Base-by-base conservation (phyloP, 2,329 filamentous ascomycete genomes). In the Chaetomiaceae sp. region DNA sequence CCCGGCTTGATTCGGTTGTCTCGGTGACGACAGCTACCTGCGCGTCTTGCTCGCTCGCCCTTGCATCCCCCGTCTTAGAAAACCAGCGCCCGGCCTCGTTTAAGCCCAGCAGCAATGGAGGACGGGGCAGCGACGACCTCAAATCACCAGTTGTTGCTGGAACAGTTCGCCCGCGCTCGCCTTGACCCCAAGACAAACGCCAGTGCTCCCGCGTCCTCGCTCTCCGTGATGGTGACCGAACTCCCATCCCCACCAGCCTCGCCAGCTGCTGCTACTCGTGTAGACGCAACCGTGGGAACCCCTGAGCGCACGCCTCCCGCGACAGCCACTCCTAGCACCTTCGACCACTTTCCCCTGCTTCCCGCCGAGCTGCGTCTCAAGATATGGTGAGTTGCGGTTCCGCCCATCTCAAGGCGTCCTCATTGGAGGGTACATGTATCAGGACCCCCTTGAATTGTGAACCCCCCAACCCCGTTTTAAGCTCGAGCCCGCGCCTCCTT, bases 281-380 rank as follows among this genome's bases (percentile, higher is more conserved):
- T 31, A 2, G 37, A 14, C 5, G 17, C 10, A 13, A 10, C 19
- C 23, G 44, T 41, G 45, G 8, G 17, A 33, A n/a, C 5, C 7
- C n/a, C 34, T 7, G 41, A 42, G 14, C 49, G 43, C 8, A 14
- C 4, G 7, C 5, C 17, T 10, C 31, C 21, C 16, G 12, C 41
- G 13, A 17, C 19, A 31, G 4, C 27, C 7, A 17, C 30, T 9
- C 31, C 42, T 8, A 35, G 42, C 23, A 37, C 54, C 1, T 69
- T 70, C 37, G 54, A 53, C 4, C 41, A 50, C 9, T 70, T 70
- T 38, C 56, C 59, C 10, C 45, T 55, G 6, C 58, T 70, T 2
- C 68, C 68, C 12, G 47, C 66, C 5, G 68, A 70, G 53, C 55
- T 70, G 20, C 65, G 68, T 31, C 58, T 68, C 51, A 60, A 64